These are phyloP conservation scores for Leccinum truebloodii DNA, from an alignment of 768 basidiomycete genomes.

Conservation along the genomic window DNA sequence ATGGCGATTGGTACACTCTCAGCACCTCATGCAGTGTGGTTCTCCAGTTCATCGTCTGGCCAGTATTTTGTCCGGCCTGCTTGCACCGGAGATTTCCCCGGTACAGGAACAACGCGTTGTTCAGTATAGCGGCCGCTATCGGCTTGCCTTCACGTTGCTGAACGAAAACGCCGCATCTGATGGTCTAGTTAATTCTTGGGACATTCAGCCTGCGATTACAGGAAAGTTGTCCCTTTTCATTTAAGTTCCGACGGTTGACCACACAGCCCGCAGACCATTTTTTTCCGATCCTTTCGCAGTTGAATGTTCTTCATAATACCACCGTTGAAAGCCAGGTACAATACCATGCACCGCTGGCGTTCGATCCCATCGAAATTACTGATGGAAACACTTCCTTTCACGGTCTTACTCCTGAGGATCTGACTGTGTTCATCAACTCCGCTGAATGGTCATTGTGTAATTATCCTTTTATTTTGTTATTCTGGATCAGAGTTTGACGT, in stretches of 20 bases:
- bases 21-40: conserved; percentile 20
- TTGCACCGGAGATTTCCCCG: conserved; percentile 46
- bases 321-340: conserved; percentile 95
- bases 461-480: conserved; percentile 20
- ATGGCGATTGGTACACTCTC: neutral
- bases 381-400: conserved; percentile 41
- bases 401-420: conserved; percentile 74
- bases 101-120: conserved; percentile 53
- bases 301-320: conserved; percentile 80
- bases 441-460: conserved; percentile 94
- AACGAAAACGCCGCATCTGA: conserved; percentile 85
- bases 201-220: conserved; percentile 60
- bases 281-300: conserved; percentile 57
- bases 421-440: conserved; percentile 93
- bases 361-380: conserved; percentile 52
- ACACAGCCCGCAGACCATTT: conserved; percentile 57
- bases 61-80: conserved; percentile 40
- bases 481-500: conserved; percentile 5
- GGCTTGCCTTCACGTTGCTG: conserved; percentile 88
- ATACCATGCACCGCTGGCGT: conserved; percentile 86
- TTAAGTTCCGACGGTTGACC: conserved; percentile 19
- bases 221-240: conserved; percentile 47
- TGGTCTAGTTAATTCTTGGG: conserved; percentile 65
- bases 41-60: conserved; percentile 39
- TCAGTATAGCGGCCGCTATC: conserved; percentile 80